Evolutionary conservation across 2,329 filamentous ascomycete species (phyloP), one percentile per base, ranked within the genome.

Genomic region (Huntiella abstrusa): DNA sequence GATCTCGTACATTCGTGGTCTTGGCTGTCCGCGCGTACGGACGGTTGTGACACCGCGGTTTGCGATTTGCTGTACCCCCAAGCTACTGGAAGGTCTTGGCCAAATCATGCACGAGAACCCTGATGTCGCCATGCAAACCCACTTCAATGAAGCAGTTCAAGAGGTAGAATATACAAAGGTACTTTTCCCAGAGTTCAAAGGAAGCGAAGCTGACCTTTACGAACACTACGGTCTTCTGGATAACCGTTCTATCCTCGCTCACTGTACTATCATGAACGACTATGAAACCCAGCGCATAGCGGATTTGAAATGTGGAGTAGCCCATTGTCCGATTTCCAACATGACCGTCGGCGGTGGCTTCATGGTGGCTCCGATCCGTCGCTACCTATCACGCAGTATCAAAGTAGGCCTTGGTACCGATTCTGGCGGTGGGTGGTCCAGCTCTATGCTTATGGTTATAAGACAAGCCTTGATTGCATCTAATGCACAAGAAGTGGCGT

Each of bases 331-430:
- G 0, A 67, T 75, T 1, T 65, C 74, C 7, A 80, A 80, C 56
- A 78, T 76, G 60, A 76, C 72, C 0, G 66, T 73, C 0, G 70
- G 71, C 2, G 71, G 69, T 12, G 76, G 71, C 15, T 77, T 73
- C 59, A 75, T 77, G 74, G 68, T 69, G 0, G 74, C 73, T 0
- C 73, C 70, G 0, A 61, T 80, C 5, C 64, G 72, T 1, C 66
- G 73, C 17, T 76, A 77, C 45, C 59, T 80, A 4, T 57, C 62
- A 1, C 60, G 63, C 1, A 73, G 67, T 1, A 70, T 80, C 55
- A 77, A 78, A 49, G 73, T 80, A n/a, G 77, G 77, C 0, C 58
- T 81, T 0, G 77, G 77, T 0, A 80, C 76, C 0, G 76, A 80
- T 51, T 72, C 68, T 38, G 74, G 75, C 2, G 77, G 74, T 28